These are phyloP conservation scores for Celoporthe dispersa DNA, from an alignment of 2,329 filamentous ascomycete genomes.

Conservation along the genomic window DNA sequence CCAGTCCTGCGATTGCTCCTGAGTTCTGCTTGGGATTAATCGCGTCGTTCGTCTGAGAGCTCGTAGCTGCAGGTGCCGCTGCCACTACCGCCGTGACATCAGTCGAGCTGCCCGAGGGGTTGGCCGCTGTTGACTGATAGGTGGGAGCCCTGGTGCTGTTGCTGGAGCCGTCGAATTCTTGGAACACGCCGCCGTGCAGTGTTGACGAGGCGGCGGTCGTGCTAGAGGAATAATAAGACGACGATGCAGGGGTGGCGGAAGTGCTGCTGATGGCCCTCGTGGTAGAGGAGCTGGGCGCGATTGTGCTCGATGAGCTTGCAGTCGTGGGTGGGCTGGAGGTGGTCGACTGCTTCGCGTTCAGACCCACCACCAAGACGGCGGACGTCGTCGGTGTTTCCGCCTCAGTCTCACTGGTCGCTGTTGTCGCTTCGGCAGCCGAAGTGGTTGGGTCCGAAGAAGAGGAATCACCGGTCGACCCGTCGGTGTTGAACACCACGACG, in stretches of 20 bases:
- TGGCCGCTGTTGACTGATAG: constrained; percentile 1
- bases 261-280: constrained; percentile 8
- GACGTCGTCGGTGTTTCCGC: constrained; percentile 30
- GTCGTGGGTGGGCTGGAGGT: constrained; percentile 26
- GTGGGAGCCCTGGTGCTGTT: constrained; percentile 26
- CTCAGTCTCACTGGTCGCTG: constrained; percentile 14
- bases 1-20: constrained; percentile 56
- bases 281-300: not conserved
- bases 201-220: constrained; percentile 30
- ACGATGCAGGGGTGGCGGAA: constrained; percentile 16
- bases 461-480: constrained; percentile 43
- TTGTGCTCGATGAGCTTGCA: constrained; percentile 28
- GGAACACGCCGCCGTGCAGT: constrained; percentile 54
- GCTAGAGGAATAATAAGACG: constrained; percentile 29
- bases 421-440: constrained; percentile 30
- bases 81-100: constrained; percentile 29
- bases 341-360: constrained; percentile 12
- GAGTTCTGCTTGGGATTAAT: constrained; percentile 50
- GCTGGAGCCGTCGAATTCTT: constrained; percentile 51
- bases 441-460: constrained; percentile 32
- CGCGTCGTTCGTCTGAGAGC: constrained; percentile 47
- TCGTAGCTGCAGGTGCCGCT: constrained; percentile 32
- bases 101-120: not conserved
- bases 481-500: constrained; percentile 64
- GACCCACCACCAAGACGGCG: not conserved